A percentile compares a stretch with the other conserved stretches of the same genome.
phyloP scores from a whole-genome alignment of 176 grass and related monocot species.

The Aegilops speltoides region DNA sequence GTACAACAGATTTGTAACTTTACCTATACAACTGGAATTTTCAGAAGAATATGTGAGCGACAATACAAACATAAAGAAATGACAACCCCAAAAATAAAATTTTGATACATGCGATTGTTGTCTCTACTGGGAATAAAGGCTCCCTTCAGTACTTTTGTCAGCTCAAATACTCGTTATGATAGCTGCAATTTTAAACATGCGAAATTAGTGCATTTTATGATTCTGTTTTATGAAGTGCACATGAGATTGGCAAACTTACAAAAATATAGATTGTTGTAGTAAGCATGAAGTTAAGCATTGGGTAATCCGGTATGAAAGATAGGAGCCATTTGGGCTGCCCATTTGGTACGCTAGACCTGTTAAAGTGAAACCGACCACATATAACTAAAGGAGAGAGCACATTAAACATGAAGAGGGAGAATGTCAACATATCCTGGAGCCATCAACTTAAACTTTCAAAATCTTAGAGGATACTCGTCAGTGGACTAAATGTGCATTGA shows the following conservation, averaged over 20 bases:
- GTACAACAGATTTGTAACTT: background rate
- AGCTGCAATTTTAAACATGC: constrained; percentile 50
- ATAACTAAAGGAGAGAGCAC: background rate
- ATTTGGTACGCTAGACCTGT: constrained; percentile 84
- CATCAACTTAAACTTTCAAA: background rate
- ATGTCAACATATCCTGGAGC: constrained; percentile 3
- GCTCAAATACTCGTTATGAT: constrained; percentile 71
- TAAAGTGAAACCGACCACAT: constrained; percentile 14
- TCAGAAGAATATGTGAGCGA: constrained; percentile 77
- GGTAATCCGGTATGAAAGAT: constrained; percentile 78
- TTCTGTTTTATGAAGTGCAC: background rate
- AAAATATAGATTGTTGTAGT: constrained; percentile 81
- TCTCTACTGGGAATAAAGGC: constrained; percentile 84
- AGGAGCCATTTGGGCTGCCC: constrained; percentile 91
- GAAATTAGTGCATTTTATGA: constrained; percentile 15
- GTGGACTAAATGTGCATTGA: background rate
- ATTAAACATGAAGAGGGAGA: background rate
- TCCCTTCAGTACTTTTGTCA: constrained; percentile 48
- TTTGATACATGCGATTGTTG: constrained; percentile 70
- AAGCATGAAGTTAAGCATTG: constrained; percentile 98
- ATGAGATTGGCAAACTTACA: constrained; percentile 47
- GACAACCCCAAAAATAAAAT: constrained; percentile 66
- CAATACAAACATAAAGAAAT: constrained; percentile 65
- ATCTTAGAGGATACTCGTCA: background rate
- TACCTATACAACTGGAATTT: constrained; percentile 76